Evolutionary conservation across 208 protist genomes (phyloP).

Genomic region (Trypanosoma mega): DNA sequence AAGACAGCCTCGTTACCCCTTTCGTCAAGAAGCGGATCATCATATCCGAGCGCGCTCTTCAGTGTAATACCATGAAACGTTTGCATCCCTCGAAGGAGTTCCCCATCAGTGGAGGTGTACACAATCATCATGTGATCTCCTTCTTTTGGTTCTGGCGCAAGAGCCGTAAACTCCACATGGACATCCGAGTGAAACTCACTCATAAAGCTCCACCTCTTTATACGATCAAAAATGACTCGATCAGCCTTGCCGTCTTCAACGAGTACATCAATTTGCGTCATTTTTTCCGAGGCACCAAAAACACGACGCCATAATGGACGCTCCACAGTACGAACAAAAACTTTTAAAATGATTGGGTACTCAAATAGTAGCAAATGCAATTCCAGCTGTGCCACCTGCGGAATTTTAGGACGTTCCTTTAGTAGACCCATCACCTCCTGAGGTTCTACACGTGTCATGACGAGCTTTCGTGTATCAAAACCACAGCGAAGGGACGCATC

Average conservation of each 20-base stretch:
- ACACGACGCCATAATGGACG: conserved; percentile 70
- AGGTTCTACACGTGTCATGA: conserved; percentile 68
- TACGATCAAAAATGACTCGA: conserved; percentile 50
- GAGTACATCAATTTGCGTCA: conserved; percentile 88
- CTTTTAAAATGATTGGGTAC: conserved; percentile 53
- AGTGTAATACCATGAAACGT: conserved; percentile 62
- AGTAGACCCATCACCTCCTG: conserved; percentile 42
- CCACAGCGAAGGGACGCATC: conserved; percentile 47
- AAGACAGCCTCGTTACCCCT: conserved; percentile 37
- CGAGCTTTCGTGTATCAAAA: conserved; percentile 78
- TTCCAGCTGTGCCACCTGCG: conserved; percentile 81
- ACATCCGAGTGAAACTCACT: conserved; percentile 83
- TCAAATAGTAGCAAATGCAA: conserved; percentile 76
- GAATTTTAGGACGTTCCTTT: conserved; percentile 40
- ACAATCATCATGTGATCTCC: conserved; percentile 48
- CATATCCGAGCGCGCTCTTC: conserved; percentile 62
- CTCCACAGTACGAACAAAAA: conserved; percentile 79
- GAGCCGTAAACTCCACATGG: conserved; percentile 70
- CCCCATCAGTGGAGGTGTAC: conserved; percentile 51
- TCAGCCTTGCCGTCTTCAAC: conserved; percentile 39
- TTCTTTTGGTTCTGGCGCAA: conserved; percentile 29
- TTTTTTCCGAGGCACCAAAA: conserved; percentile 54
- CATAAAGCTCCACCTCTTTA: conserved; percentile 88
- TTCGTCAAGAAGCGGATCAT: conserved; percentile 67
- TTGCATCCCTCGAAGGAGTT: conserved; percentile 58